phyloP scores from a whole-genome alignment of 208 protist genomes.

The Endotrypanum monterogeii region DNA sequence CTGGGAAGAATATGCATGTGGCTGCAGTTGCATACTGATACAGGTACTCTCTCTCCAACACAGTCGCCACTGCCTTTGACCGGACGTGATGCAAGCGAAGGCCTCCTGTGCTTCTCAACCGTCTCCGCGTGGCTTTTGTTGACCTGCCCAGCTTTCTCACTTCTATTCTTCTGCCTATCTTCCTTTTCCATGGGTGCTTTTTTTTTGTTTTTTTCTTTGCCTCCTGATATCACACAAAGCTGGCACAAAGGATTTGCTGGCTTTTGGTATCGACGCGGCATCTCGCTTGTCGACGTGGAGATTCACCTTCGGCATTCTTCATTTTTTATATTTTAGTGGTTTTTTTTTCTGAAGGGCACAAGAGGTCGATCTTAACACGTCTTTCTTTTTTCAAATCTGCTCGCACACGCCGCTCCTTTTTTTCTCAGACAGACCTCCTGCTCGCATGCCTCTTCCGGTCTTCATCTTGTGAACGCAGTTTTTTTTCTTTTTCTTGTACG shows the following conservation, averaged over 20 bases:
- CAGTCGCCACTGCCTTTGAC: not conserved
- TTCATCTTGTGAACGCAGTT: not conserved
- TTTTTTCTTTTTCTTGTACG: not conserved
- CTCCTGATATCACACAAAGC: not conserved
- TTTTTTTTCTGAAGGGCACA: not conserved
- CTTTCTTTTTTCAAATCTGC: not conserved
- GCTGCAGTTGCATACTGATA: not conserved
- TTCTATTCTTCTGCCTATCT: not conserved
- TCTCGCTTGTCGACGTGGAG: not conserved
- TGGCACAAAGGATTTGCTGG: slow-evolving; percentile 1
- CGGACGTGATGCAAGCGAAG: not conserved
- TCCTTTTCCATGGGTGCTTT: not conserved
- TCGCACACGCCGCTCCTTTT: not conserved
- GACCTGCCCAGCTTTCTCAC: not conserved
- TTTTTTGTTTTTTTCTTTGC: not conserved
- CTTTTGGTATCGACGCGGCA: not conserved
- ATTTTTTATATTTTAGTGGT: too few relatives aligned
- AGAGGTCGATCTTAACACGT: not conserved
- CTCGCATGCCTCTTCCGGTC: slow-evolving; percentile 5
- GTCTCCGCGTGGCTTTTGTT: not conserved
- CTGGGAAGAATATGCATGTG: not conserved
- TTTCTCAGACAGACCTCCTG: not conserved
- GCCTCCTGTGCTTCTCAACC: not conserved
- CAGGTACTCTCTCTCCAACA: not conserved
- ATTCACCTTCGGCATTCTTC: not conserved